A percentile compares a stretch with the other conserved stretches of the same genome.
phyloP scores from a whole-genome alignment of 345 rosid genomes.

The Psidium guajava region DNA sequence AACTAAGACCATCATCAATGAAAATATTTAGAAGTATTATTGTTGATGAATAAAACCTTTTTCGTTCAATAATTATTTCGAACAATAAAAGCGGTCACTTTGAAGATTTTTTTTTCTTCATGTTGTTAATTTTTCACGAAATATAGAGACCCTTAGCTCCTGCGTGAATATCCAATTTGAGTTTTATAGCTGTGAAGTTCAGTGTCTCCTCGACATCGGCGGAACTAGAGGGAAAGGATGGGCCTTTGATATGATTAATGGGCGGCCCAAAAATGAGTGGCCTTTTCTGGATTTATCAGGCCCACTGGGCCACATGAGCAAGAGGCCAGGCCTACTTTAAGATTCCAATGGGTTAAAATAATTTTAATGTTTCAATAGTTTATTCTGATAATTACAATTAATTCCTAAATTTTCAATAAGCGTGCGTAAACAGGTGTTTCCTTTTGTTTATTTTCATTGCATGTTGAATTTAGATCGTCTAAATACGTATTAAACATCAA shows the following conservation, averaged over 20 bases:
- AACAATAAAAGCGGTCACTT: background rate
- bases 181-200: background rate
- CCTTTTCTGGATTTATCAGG: no score
- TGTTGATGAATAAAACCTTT: background rate
- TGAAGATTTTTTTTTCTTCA: background rate
- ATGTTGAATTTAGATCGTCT: no score
- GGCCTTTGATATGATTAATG: background rate
- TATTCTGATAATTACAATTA: no score
- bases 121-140: background rate
- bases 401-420: no score
- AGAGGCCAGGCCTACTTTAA: no score
- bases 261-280: no score
- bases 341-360: no score
- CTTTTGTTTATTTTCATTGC: no score
- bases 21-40: fast-evolving
- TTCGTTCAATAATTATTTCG: background rate
- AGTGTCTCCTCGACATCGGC: background rate
- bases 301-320: no score
- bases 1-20: background rate
- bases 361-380: no score
- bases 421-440: no score
- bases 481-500: no score
- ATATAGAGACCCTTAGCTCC: background rate
- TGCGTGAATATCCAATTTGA: background rate
- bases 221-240: background rate